Evolutionary conservation across 495 filamentous ascomycete genomes (phyloP).

Genomic region (Cladorrhinum samala): DNA sequence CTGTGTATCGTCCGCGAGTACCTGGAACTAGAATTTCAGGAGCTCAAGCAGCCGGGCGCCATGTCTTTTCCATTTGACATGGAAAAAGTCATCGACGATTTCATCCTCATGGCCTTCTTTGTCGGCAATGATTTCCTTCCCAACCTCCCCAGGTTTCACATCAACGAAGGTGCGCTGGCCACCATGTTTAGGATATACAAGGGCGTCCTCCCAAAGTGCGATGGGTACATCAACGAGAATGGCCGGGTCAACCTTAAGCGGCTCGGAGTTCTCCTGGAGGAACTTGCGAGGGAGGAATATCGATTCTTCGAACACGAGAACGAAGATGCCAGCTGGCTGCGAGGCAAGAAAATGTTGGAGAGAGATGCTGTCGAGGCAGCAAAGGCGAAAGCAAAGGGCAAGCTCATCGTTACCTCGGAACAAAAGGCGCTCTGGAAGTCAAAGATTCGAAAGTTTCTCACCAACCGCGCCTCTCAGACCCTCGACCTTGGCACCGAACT

Average conservation of each 20-base stretch:
- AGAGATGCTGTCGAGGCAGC: slow-evolving; percentile 45
- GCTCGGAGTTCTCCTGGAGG: slow-evolving; percentile 70
- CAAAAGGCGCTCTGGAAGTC: slow-evolving; percentile 78
- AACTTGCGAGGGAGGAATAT: slow-evolving; percentile 74
- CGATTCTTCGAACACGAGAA: slow-evolving; percentile 87
- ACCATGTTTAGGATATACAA: slow-evolving; percentile 99
- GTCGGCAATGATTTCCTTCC: slow-evolving; percentile 99
- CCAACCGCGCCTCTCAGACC: slow-evolving; percentile 44
- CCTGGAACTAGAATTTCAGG: slow-evolving; percentile 93
- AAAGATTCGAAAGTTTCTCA: slow-evolving; percentile 71
- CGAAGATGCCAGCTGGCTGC: slow-evolving; percentile 85
- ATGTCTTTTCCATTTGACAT: slow-evolving; percentile 82
- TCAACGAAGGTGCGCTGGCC: slow-evolving; percentile 94
- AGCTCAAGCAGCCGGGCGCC: slow-evolving; percentile 69
- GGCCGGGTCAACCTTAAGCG: slow-evolving; percentile 84
- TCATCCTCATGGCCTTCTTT: slow-evolving; percentile 99
- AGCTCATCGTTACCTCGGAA: slow-evolving; percentile 66
- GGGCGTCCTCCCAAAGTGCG: slow-evolving; percentile 73
- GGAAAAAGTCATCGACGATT: slow-evolving; percentile 97
- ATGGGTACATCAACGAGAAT: slow-evolving; percentile 94
- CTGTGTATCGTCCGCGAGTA: slow-evolving; percentile 97
- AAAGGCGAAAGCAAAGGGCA: slow-evolving; percentile 51
- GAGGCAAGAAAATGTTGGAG: slow-evolving; percentile 63
- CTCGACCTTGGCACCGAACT: slow-evolving; percentile 70
- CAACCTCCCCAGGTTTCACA: slow-evolving; percentile 92